Conservation (phyloP, 2,329 filamentous ascomycete species). For the Salinomyces thailandicus region DNA sequence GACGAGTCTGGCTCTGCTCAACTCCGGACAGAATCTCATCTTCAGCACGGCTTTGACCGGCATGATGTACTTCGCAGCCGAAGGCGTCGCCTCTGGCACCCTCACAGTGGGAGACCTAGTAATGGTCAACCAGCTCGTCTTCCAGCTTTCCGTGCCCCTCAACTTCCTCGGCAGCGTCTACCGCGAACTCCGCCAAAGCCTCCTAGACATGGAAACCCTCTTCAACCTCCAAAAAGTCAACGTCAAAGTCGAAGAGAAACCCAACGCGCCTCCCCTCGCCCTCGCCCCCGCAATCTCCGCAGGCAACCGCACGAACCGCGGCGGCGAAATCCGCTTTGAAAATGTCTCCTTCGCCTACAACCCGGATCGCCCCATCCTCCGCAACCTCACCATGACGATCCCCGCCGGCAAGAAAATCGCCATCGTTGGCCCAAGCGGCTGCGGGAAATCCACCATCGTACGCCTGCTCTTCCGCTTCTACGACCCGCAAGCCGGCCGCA, state of each 20-base stretch:
- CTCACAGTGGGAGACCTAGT: constrained; percentile 92
- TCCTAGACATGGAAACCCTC: constrained; percentile 96
- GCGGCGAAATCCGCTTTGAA: constrained; percentile 87
- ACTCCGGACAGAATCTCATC: constrained; percentile 92
- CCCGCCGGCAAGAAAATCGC: constrained; percentile 94
- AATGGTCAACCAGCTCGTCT: constrained; percentile 98
- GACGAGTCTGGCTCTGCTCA: constrained; percentile 84
- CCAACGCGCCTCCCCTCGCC: constrained; percentile 60
- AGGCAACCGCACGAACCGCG: constrained; percentile 23
- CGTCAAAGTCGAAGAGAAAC: constrained; percentile 67
- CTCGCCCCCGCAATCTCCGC: constrained; percentile 37
- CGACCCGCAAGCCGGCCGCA: constrained; percentile 73
- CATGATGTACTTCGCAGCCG: constrained; percentile 96
- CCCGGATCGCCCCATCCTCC: constrained; percentile 73
- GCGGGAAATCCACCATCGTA: constrained; percentile 89
- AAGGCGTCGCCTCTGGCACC: constrained; percentile 70
- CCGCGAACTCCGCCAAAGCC: constrained; percentile 82
- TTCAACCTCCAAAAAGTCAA: constrained; percentile 98
- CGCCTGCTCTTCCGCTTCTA: constrained; percentile 90
- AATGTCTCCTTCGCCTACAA: constrained; percentile 93
- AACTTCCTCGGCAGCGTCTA: constrained; percentile 99
- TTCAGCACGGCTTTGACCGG: constrained; percentile 86
- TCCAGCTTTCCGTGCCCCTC: constrained; percentile 90
- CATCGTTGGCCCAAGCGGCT: constrained; percentile 87
- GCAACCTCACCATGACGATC: constrained; percentile 75